phyloP scores from a whole-genome alignment of 2,329 filamentous ascomycete species.

The Aspergillus neoniger region DNA sequence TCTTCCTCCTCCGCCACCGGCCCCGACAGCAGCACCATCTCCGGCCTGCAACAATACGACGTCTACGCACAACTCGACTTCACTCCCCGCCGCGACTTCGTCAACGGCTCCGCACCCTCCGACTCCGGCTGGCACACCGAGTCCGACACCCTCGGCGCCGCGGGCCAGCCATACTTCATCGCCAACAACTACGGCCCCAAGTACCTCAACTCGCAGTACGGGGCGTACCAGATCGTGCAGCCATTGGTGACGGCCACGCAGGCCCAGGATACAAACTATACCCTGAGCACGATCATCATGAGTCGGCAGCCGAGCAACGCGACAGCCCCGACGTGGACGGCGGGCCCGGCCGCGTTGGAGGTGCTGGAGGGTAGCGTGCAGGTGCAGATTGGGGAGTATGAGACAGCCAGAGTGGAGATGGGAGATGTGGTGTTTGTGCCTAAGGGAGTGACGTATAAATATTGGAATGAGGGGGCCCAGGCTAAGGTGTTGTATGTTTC shows the following conservation, averaged over 20 bases:
- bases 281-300: constrained; percentile 48
- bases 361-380: constrained; percentile 42
- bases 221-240: constrained; percentile 47
- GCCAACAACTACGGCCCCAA: constrained; percentile 52
- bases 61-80: constrained; percentile 48
- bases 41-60: constrained; percentile 44
- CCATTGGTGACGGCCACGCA: constrained; percentile 47
- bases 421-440: constrained; percentile 47
- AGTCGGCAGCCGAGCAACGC: constrained; percentile 30
- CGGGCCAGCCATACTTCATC: constrained; percentile 44
- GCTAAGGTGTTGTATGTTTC: constrained; percentile 29
- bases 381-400: constrained; percentile 36
- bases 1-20: constrained; percentile 30
- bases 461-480: constrained; percentile 33
- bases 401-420: constrained; percentile 30
- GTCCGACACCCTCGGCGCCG: constrained; percentile 36
- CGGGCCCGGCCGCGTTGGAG: constrained; percentile 41
- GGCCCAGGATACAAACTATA: constrained; percentile 44
- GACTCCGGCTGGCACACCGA: constrained; percentile 43
- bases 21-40: constrained; percentile 36
- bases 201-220: constrained; percentile 42
- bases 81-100: constrained; percentile 42
- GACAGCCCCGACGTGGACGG: constrained; percentile 23
- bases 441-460: constrained; percentile 33
- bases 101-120: constrained; percentile 45